These are phyloP conservation scores for Neodidymelliopsis sp. DNA, from an alignment of 2,329 filamentous ascomycete species.

Conservation along the genomic window DNA sequence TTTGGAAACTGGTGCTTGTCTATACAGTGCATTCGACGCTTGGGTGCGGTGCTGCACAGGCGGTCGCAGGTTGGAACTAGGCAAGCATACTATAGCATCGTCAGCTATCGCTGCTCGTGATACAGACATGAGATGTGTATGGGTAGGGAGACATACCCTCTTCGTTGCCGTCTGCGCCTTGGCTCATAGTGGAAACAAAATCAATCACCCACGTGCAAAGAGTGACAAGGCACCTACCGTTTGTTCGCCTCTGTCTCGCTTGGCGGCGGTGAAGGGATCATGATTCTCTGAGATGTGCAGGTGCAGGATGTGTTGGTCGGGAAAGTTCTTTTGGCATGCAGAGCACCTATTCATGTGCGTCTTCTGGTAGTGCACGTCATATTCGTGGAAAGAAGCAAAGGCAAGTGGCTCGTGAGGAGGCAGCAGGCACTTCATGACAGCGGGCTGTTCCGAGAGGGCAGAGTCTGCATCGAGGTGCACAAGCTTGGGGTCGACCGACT, in stretches of 20 bases:
- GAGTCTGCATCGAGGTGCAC: conserved; percentile 62
- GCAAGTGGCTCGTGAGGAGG: conserved; percentile 78
- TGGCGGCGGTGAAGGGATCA: conserved; percentile 77
- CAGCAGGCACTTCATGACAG: conserved; percentile 79
- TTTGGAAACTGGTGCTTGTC: conserved; percentile 93
- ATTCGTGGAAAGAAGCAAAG: conserved; percentile 80
- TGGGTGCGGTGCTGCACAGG: conserved; percentile 82
- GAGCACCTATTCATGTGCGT: conserved; percentile 84
- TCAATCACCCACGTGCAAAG: background rate
- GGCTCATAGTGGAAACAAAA: background rate
- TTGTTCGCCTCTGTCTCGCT: conserved; percentile 81
- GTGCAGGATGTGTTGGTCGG: conserved; percentile 78
- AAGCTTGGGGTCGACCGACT: conserved; percentile 50
- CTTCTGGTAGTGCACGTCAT: conserved; percentile 85
- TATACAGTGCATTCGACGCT: conserved; percentile 85
- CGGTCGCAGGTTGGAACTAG: conserved; percentile 89
- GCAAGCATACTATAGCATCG: conserved; percentile 72
- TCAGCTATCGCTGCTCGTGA: conserved; percentile 17
- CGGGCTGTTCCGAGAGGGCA: conserved; percentile 29
- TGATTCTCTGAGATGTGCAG: conserved; percentile 93
- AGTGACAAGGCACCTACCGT: conserved; percentile 68
- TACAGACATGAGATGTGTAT: background rate
- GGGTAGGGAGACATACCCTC: conserved; percentile 4
- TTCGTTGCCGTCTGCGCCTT: background rate
- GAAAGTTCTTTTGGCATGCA: conserved; percentile 87